Percentiles rank a stretch among this genome's conserved stretches.
phyloP scores from a whole-genome alignment of 2,329 filamentous ascomycete species.

The Leptographium procerum region DNA sequence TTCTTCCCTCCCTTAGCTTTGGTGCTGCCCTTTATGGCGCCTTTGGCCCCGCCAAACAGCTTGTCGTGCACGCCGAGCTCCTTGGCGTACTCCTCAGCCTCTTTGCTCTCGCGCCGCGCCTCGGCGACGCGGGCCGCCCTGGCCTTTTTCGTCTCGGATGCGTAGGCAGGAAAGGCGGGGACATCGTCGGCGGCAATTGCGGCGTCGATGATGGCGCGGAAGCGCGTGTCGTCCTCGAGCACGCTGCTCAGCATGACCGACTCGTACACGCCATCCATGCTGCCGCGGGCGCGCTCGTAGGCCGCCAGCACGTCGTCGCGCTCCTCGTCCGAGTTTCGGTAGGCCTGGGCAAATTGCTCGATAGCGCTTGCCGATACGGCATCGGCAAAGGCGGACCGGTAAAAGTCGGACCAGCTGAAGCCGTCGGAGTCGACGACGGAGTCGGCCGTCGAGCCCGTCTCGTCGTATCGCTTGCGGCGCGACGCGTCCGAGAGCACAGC shows the following conservation, averaged over 20 bases:
- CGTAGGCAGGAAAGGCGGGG: constrained; percentile 55
- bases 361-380: constrained; percentile 66
- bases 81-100: constrained; percentile 65
- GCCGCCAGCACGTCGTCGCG: constrained; percentile 62
- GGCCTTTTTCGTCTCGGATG: constrained; percentile 58
- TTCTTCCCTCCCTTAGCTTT: constrained; percentile 32
- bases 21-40: constrained; percentile 1
- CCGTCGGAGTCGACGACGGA: constrained; percentile 64
- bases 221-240: constrained; percentile 73
- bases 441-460: constrained; percentile 80
- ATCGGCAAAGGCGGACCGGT: constrained; percentile 70
- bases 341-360: constrained; percentile 61
- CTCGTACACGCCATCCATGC: constrained; percentile 69
- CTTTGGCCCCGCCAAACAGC: constrained; percentile 36
- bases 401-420: constrained; percentile 88
- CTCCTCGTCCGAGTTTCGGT: constrained; percentile 83
- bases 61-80: constrained; percentile 65
- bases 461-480: constrained; percentile 77
- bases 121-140: constrained; percentile 46
- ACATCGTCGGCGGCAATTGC: constrained; percentile 65
- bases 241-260: constrained; percentile 79
- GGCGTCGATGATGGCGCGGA: constrained; percentile 66
- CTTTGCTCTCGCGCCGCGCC: constrained; percentile 55
- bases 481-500: constrained; percentile 77
- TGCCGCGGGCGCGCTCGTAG: constrained; percentile 62